Base-by-base conservation (phyloP, 148 eudicot species). In the Polygonum maritimum region DNA sequence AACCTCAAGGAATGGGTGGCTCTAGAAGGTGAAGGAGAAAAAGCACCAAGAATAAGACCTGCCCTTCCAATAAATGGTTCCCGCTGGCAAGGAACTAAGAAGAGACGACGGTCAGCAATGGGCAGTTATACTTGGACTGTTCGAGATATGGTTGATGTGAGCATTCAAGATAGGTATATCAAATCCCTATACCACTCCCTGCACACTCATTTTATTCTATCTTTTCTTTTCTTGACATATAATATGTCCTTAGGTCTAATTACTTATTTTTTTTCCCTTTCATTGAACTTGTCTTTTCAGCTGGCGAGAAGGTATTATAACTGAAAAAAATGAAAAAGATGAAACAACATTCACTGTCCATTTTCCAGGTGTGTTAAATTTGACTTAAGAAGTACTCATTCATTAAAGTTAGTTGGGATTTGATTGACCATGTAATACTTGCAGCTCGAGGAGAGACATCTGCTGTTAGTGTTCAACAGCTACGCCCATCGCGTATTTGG, bases 281-380 rank as follows among this genome's bases (percentile, higher is more conserved):
- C 45, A 67, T 67, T 67, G 41, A 36, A 67, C 69, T 67, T 45
- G 75, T 72, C 35, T 73, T 81, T 79, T 67, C 84, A 95, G 99
- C 85, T 96, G 98, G 98, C 82, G 94, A 77, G 99, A 96, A 79
- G 99, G 98, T 80, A 82, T 92, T 63, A 78, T 96, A 49, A 80
- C 87, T 48, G 98, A 91, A 79, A 91, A 87, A 84, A 85, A 85
- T 78, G 88, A 76, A 71, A 87, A 85, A 52, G 99, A 96, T 77
- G 88, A 79, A 77, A 87, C 90, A n/a, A 78, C 91, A 74, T 79
- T 91, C n/a, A 86, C 86, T 76, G 91, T 96, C 62, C 85, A 87
- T 77, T 92, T 96, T 85, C 90, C 98, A 88, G 99, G 99, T 96
- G 78, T 69, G 73, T 48, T 58, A 49, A 39, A 45, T 48, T 39